These are phyloP conservation scores for Solanum paucissectum DNA, from an alignment of 257 asterid genomes.

Conservation along the genomic window DNA sequence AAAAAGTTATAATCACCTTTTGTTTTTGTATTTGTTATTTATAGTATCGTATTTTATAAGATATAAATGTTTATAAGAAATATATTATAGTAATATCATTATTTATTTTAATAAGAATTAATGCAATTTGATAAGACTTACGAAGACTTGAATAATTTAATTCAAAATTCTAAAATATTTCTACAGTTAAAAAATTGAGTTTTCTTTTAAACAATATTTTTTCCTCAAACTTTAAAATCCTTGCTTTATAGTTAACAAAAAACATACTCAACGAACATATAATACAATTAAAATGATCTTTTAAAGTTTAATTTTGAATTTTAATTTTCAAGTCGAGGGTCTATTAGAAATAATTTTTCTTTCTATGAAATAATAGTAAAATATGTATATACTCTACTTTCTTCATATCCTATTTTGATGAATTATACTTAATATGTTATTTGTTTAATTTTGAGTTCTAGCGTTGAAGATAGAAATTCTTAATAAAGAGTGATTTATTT, in stretches of 20 bases:
- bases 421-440: no score
- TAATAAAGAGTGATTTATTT: background rate
- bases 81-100: background rate
- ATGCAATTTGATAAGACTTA: background rate
- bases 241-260: background rate
- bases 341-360: background rate
- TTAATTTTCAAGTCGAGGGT: background rate
- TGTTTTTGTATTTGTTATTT: no score
- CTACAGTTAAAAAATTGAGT: background rate
- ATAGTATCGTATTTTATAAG: background rate
- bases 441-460: background rate
- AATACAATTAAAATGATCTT: background rate
- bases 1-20: no score
- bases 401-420: no score
- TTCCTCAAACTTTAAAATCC: background rate
- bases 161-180: background rate
- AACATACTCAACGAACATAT: background rate
- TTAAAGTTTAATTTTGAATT: background rate
- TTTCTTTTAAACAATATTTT: background rate
- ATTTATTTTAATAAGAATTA: background rate
- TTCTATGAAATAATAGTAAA: background rate
- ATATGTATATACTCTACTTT: background rate
- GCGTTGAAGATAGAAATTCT: background rate
- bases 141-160: background rate
- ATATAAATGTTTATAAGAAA: background rate